A percentile compares a stretch with the other conserved stretches of the same genome.
phyloP scores from a whole-genome alignment of 371 early-diverging fungal genomes.

The Mortierella polycephala region DNA sequence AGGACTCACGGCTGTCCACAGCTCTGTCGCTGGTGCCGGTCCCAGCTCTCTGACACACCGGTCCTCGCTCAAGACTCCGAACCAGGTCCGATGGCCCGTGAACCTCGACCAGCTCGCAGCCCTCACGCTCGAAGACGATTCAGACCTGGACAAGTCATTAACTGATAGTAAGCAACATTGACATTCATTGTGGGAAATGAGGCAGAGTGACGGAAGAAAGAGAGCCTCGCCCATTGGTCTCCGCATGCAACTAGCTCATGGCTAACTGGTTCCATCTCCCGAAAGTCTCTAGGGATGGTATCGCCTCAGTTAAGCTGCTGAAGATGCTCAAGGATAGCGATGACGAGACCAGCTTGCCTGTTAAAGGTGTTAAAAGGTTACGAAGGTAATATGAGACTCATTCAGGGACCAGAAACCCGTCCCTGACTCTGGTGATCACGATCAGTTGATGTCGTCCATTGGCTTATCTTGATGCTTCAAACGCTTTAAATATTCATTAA shows the following conservation, averaged over 20 bases:
- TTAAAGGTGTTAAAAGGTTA: conserved; percentile 8
- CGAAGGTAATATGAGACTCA: conserved; percentile 21
- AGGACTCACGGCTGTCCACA: conserved; percentile 7
- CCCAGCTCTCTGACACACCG: conserved; percentile 15
- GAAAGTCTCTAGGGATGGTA: conserved; percentile 32
- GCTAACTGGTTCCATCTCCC: too few species aligned
- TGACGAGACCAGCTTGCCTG: conserved; percentile 26
- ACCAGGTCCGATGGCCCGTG: conserved; percentile 48
- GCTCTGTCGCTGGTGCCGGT: neutral
- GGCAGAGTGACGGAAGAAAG: neutral
- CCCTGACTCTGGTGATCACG: neutral
- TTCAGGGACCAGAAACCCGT: neutral
- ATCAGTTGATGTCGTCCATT: neutral
- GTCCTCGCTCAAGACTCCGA: conserved; percentile 25
- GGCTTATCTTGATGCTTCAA: neutral
- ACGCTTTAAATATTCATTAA: neutral
- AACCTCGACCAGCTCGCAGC: conserved; percentile 53
- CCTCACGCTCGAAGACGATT: conserved; percentile 51
- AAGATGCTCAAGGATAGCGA: conserved; percentile 50
- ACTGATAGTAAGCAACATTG: conserved; percentile 25
- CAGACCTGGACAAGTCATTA: conserved; percentile 49
- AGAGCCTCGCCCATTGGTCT: neutral
- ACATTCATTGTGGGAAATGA: neutral
- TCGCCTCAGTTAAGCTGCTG: conserved; percentile 39
- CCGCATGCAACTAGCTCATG: neutral